Percentiles rank a stretch among this genome's conserved stretches.
Conservation (phyloP, 306 rosid species). For the Prunus fruticosa region DNA sequence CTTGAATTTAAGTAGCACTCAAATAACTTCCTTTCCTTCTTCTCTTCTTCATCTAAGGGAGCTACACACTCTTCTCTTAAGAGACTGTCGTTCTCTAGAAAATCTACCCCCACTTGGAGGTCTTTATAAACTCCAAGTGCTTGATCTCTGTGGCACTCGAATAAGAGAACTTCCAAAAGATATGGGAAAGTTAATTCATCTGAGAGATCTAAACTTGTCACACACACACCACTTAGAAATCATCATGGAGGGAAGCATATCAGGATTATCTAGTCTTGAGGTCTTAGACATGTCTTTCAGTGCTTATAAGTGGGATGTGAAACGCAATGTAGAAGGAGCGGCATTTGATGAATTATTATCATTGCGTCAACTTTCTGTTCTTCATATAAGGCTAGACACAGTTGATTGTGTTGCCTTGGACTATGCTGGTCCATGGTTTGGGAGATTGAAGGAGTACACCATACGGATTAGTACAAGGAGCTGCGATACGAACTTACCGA, state of each 20-base stretch:
- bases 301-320: conserved; percentile 18
- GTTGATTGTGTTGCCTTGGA: conserved; percentile 19
- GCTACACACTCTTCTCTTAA: conserved; percentile 20
- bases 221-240: neutral
- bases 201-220: conserved; percentile 3
- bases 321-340: conserved; percentile 6
- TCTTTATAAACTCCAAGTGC: conserved; percentile 8
- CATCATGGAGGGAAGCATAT: conserved; percentile 12
- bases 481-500: neutral
- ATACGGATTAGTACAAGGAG: conserved; percentile 17
- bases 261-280: conserved; percentile 11
- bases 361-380: conserved; percentile 13
- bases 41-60: conserved; percentile 21
- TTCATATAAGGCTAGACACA: conserved; percentile 11
- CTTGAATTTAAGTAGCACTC: conserved; percentile 17
- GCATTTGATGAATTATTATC: conserved; percentile 17
- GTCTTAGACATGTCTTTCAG: conserved; percentile 12
- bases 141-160: conserved; percentile 1
- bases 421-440: conserved; percentile 13
- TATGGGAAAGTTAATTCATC: neutral
- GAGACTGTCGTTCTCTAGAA: conserved; percentile 9
- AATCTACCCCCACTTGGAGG: conserved; percentile 14
- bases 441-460: conserved; percentile 8
- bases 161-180: conserved; percentile 14
- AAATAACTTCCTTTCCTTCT: conserved; percentile 11